Evolutionary conservation across 2,329 filamentous ascomycete species (phyloP).

Genomic region (Neonectria punicea): DNA sequence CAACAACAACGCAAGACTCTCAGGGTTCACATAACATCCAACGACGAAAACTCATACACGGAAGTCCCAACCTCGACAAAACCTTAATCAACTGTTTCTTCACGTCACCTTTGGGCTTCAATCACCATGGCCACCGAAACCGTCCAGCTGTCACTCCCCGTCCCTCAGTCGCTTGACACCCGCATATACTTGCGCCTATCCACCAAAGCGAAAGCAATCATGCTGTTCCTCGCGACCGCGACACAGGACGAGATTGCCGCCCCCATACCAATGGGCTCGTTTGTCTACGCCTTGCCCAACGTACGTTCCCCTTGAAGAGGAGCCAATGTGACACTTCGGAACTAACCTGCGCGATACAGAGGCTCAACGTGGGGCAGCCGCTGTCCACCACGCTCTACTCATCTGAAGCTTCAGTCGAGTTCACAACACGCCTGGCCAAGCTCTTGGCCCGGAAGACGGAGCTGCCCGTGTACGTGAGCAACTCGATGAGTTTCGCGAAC

Average conservation of each 20-base stretch:
- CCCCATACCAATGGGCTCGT: conserved; percentile 78
- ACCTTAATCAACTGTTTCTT: background rate
- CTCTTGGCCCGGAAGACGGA: conserved; percentile 78
- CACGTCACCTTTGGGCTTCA: too few relatives aligned
- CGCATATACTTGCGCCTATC: conserved; percentile 70
- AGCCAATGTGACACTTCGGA: conserved; percentile 11
- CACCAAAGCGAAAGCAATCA: conserved; percentile 65
- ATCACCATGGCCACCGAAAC: conserved; percentile 40
- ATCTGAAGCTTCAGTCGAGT: conserved; percentile 81
- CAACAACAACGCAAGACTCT: background rate
- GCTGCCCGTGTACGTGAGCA: conserved; percentile 88
- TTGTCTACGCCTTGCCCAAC: conserved; percentile 93
- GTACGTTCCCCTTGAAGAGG: conserved; percentile 59
- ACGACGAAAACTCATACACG: background rate
- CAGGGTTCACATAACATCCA: background rate
- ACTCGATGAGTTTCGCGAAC: conserved; percentile 81
- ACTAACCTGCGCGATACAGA: conserved; percentile 48
- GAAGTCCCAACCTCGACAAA: background rate
- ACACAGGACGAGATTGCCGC: conserved; percentile 61
- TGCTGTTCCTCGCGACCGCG: conserved; percentile 71
- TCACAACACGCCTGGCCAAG: conserved; percentile 85
- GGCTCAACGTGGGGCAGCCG: conserved; percentile 67
- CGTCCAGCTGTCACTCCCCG: conserved; percentile 65
- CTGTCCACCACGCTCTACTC: conserved; percentile 84
- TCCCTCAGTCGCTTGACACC: conserved; percentile 69